Base-by-base conservation (phyloP, 352 stramenopile species). In the Saprolegnia parasitica region DNA sequence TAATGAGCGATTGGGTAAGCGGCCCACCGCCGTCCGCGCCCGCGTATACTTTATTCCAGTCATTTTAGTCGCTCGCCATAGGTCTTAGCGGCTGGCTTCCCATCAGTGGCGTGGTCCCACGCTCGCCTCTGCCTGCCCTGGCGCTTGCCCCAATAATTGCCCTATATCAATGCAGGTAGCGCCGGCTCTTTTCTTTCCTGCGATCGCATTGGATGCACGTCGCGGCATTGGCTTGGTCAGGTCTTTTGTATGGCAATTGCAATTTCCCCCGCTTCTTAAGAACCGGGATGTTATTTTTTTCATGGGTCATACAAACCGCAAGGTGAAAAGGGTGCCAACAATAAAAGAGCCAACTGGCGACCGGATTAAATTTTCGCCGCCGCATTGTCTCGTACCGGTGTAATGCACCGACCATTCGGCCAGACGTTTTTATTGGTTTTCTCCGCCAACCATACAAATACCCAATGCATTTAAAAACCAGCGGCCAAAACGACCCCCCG, bases 131-230 rank as follows among this genome's bases (percentile, higher is more conserved):
- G 42, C 42, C 13, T 8, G 4, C 3, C 13, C 42, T 15, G 13
- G 42, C 11, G 32, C 58, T 67, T 67, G 58, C 40, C 40, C 15
- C 23, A 1, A 0, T 39, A 56, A 67, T 67, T 67, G 20, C 45
- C 58, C 50, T 39, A 56, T 5, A 21, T 42, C 3, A 32, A 29
- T 56, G 5, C 3, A 4, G 3, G 3, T 49, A 8, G 42, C 18
- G 13, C 13, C 42, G 42, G 18, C 42, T 49, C 18, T 49, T 49
- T 15, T 8, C 4, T n/a, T n/a, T 2, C 42, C 2, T 6, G 29
- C 29, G 29, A 35, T 35, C 5, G 2, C 2, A 35, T 35, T 35
- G 29, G 29, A 35, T 2, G 29, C 29, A 5, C 29, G 5, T 35
- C 29, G 29, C 5, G 2, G 5, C 29, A 35, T 6, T 35, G 29